phyloP scores from a whole-genome alignment of 306 rosid genomes.

The Corylus heterophylla region DNA sequence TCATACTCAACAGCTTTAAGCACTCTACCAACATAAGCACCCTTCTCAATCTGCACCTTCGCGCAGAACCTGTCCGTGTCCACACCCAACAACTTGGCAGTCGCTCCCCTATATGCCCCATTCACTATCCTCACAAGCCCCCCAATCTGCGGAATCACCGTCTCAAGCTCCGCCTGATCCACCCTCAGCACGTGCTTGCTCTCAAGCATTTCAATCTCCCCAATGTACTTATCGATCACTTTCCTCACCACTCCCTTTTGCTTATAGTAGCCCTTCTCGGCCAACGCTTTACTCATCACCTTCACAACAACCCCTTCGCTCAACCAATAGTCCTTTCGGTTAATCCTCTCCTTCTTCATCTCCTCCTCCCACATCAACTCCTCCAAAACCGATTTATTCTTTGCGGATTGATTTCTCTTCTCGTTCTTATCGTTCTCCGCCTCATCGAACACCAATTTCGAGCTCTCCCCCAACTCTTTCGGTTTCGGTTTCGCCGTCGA shows the following conservation, averaged over 20 bases:
- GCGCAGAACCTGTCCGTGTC: conserved; percentile 70
- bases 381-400: conserved; percentile 54
- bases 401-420: conserved; percentile 33
- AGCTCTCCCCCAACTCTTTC: conserved; percentile 50
- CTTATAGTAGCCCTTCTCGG: conserved; percentile 84
- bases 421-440: conserved; percentile 45
- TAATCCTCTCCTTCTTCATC: conserved; percentile 77
- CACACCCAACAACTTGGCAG: conserved; percentile 66
- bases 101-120: conserved; percentile 84
- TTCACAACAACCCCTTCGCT: conserved; percentile 76
- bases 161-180: conserved; percentile 85
- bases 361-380: conserved; percentile 87
- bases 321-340: conserved; percentile 88
- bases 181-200: conserved; percentile 86
- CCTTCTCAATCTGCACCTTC: conserved; percentile 90
- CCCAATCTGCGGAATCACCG: conserved; percentile 90
- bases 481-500: conserved; percentile 37
- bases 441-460: conserved; percentile 60
- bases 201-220: conserved; percentile 84
- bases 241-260: conserved; percentile 76
- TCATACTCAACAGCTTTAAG: conserved; percentile 82
- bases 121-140: conserved; percentile 82
- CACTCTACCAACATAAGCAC: conserved; percentile 81
- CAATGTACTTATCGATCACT: conserved; percentile 84
- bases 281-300: conserved; percentile 87